Percentiles rank a stretch among this genome's conserved stretches.
Conservation (phyloP, 768 basidiomycete species). For the Leccinum rimulosum region DNA sequence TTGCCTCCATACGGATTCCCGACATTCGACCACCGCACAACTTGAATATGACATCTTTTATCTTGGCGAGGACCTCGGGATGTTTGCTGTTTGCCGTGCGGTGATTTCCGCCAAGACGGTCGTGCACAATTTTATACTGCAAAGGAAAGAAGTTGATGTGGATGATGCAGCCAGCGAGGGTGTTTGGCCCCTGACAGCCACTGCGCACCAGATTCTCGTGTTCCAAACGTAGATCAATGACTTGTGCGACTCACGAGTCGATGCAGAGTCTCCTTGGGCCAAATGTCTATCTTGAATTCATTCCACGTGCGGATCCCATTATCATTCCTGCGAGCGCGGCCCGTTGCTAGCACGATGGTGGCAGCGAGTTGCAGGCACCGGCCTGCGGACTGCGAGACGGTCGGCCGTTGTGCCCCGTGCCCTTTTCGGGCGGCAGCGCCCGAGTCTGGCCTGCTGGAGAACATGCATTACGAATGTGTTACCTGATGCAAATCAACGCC, state of each 20-base stretch:
- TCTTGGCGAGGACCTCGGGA: constrained; percentile 26
- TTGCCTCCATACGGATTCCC: constrained; percentile 19
- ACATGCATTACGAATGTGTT: constrained; percentile 8
- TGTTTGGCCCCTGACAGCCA: constrained; percentile 31
- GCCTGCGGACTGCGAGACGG: constrained; percentile 3
- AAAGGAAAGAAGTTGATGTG: constrained; percentile 26
- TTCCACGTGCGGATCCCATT: background rate
- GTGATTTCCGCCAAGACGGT: constrained; percentile 16
- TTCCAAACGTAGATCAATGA: constrained; percentile 15
- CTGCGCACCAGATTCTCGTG: constrained; percentile 32
- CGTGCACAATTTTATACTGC: constrained; percentile 31
- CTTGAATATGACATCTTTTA: constrained; percentile 32
- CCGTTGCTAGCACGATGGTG: background rate
- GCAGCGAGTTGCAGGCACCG: background rate
- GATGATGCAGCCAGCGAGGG: constrained; percentile 30
- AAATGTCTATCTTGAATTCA: background rate
- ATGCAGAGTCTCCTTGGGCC: background rate
- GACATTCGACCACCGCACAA: constrained; percentile 5
- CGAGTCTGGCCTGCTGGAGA: constrained; percentile 9
- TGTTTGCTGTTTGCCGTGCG: constrained; percentile 28
- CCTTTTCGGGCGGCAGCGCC: background rate
- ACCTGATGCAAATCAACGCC: constrained; percentile 3
- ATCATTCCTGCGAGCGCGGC: background rate
- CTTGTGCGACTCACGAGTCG: background rate
- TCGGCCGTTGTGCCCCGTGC: background rate